Evolutionary conservation across 2,329 filamentous ascomycete species (phyloP), one percentile per base, ranked within the genome.

Genomic region (Clarireedia homoeocarpa): DNA sequence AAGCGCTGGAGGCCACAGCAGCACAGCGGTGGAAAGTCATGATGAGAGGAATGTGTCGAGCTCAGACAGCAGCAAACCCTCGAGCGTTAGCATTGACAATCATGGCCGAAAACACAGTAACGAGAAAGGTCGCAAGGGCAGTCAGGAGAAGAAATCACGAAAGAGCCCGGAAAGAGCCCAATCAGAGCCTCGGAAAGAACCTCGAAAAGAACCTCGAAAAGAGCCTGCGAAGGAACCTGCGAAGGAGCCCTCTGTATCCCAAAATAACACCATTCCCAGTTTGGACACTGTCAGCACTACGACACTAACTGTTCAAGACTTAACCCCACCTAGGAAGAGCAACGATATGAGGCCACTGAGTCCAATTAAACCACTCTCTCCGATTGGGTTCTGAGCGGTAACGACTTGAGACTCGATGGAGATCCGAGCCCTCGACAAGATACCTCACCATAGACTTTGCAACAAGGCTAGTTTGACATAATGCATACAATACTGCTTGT

Each of bases 341-440:
- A 52, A 50, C 17, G 62, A 66, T 49, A 63, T 70, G 61, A 61
- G 67, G 45, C 81, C 81, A 2, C 69, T 86, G 38, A 86, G 83
- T 58, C 83, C 83, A 4, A 85, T 86, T 65, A 82, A 84, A 69
- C 83, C 83, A 44, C 70, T 86, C 48, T 86, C 82, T 38, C 83
- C 83, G 12, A 72, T 84, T 66, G 79, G 81, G 59, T 79, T 85
- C 23, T 69, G 55, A 63, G 48, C 24, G 14, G 17, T 24, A 23
- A 46, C 12, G 15, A 23, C 46, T 34, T 23, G 15, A 46, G 44
- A 17, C 44, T 46, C 9, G 44, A 46, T 9, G 9, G 14, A n/a
- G 38, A 40, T 40, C 38, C 15, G 38, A 40, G 38, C 14, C 38
- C n/a, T 39, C 4, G 20, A 48, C 5, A 48, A 6, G 27, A 30